These are phyloP conservation scores for Helicocarpus griseus DNA, from an alignment of 2,329 filamentous ascomycete genomes.

Conservation along the genomic window DNA sequence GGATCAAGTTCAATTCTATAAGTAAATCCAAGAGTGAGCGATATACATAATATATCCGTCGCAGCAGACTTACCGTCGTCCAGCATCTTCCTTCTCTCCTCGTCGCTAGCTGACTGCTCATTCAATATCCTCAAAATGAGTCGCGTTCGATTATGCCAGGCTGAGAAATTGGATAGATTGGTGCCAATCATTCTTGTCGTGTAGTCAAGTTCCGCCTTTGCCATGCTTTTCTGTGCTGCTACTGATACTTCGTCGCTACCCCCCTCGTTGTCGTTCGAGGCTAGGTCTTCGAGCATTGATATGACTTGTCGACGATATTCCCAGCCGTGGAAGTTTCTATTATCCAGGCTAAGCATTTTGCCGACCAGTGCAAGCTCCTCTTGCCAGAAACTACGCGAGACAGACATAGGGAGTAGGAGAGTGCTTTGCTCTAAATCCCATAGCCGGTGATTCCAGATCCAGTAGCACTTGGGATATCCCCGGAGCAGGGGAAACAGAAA, in stretches of 20 bases:
- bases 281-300: conserved; percentile 55
- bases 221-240: conserved; percentile 52
- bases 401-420: conserved; percentile 45
- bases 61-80: conserved; percentile 49
- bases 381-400: conserved; percentile 64
- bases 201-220: conserved; percentile 75
- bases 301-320: conserved; percentile 77
- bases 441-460: conserved; percentile 94
- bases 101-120: conserved; percentile 57
- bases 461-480: conserved; percentile 93
- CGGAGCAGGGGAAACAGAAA: conserved; percentile 79
- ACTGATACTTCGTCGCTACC: conserved; percentile 12
- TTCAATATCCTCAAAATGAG: conserved; percentile 67
- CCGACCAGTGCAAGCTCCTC: conserved; percentile 71
- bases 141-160: conserved; percentile 85
- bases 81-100: conserved; percentile 57
- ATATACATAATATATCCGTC: not conserved
- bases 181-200: conserved; percentile 76
- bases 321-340: conserved; percentile 95
- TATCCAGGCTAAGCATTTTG: conserved; percentile 82
- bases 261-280: conserved; percentile 16
- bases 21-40: not conserved
- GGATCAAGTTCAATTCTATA: conserved; percentile 63
- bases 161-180: conserved; percentile 93
- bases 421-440: conserved; percentile 74